Conservation (phyloP, 768 basidiomycete genomes). For the Hypholoma sublateritium region DNA sequence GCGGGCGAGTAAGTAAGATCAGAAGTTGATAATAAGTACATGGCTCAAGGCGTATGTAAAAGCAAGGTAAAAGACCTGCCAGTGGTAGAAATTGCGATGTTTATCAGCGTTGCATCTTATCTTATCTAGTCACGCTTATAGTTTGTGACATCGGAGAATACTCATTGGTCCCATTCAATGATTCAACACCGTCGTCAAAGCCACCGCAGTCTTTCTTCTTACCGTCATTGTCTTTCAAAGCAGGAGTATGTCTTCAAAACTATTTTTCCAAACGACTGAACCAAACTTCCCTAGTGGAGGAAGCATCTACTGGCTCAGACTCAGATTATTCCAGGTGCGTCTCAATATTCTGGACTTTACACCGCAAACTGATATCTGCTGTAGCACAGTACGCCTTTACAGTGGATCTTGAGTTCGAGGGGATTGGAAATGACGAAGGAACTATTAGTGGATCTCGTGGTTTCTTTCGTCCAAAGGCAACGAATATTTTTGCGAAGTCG, state of each 20-base stretch:
- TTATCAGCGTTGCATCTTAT: slow-evolving; percentile 2
- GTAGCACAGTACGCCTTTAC: slow-evolving; percentile 36
- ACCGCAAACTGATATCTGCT: slow-evolving; percentile 9
- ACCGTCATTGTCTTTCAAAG: no score
- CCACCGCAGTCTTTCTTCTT: no score
- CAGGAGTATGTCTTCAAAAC: not conserved
- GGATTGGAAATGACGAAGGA: slow-evolving; percentile 1
- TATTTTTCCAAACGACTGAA: not conserved
- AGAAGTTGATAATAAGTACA: no score
- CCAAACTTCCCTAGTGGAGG: slow-evolving; percentile 57
- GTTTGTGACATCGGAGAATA: not conserved
- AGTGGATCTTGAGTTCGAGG: slow-evolving; percentile 1
- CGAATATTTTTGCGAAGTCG: slow-evolving; percentile 99
- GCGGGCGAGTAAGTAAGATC: no score
- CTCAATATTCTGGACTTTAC: slow-evolving; percentile 10
- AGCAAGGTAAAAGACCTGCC: no score
- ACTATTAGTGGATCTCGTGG: slow-evolving; percentile 91
- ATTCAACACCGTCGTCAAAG: not conserved
- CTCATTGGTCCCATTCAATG: not conserved
- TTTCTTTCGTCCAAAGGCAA: slow-evolving; percentile 97
- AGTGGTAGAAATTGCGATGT: not conserved
- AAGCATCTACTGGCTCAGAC: slow-evolving; percentile 89
- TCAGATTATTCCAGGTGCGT: slow-evolving; percentile 93
- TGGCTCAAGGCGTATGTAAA: no score
- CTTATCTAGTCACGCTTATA: slow-evolving; percentile 11